phyloP scores from a whole-genome alignment of 805 yeast species.

The Candida broadrunensis region DNA sequence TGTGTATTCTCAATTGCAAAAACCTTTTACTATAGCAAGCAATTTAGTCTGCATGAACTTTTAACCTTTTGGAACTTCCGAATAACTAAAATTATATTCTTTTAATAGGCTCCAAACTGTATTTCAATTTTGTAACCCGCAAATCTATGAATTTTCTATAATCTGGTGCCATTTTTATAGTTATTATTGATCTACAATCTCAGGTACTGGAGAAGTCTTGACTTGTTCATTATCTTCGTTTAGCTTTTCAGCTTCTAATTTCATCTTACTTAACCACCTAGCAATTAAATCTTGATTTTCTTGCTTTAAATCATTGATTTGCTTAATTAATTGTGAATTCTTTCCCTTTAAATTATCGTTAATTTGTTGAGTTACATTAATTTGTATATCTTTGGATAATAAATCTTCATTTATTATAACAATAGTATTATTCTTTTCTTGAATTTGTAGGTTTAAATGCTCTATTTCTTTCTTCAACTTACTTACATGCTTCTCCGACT shows the following conservation, averaged over 20 bases:
- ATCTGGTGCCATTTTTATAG: too few species aligned
- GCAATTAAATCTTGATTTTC: slow-evolving; percentile 53
- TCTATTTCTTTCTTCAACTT: slow-evolving; percentile 17
- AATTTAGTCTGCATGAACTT: too few species aligned
- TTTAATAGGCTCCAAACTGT: too few species aligned
- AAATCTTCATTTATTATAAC: slow-evolving; percentile 68
- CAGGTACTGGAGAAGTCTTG: too few species aligned
- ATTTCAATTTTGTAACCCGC: too few species aligned
- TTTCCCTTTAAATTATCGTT: background rate
- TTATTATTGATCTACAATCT: too few species aligned
- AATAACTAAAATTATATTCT: too few species aligned
- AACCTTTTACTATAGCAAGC: too few species aligned
- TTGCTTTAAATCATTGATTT: slow-evolving; percentile 21
- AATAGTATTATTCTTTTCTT: slow-evolving; percentile 53
- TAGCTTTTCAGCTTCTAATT: slow-evolving; percentile 57
- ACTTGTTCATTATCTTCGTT: slow-evolving; percentile 43
- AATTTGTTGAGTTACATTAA: slow-evolving; percentile 35
- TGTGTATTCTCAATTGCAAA: too few species aligned
- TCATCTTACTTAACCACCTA: slow-evolving; percentile 26
- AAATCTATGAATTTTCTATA: too few species aligned
- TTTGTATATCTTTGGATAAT: slow-evolving; percentile 57
- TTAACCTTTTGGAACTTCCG: too few species aligned
- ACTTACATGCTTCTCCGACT: slow-evolving; percentile 13
- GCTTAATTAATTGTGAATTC: background rate
- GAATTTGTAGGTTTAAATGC: slow-evolving; percentile 23